These are phyloP conservation scores for Metarhizium robertsii DNA, from an alignment of 2,329 filamentous ascomycete species.

Conservation along the genomic window DNA sequence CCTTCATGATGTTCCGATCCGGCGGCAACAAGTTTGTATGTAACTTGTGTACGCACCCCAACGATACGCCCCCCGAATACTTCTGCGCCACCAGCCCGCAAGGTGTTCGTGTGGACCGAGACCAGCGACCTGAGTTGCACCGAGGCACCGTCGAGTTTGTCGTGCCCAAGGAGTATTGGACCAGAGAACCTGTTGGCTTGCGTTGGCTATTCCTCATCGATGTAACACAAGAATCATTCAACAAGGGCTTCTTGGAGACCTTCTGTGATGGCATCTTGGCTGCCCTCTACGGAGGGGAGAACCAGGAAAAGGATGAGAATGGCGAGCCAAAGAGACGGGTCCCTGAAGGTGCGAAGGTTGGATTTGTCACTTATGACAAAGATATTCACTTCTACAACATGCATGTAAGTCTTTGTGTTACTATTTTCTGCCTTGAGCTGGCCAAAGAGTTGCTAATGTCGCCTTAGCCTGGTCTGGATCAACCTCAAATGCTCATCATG, in stretches of 20 bases:
- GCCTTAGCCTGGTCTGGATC: constrained; percentile 58
- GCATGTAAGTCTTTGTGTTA: constrained; percentile 46
- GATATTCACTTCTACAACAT: constrained; percentile 98
- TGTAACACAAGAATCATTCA: constrained; percentile 82
- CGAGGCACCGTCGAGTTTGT: constrained; percentile 92
- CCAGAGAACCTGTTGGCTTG: constrained; percentile 80
- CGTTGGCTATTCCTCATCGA: constrained; percentile 89
- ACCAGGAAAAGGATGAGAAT: constrained; percentile 38
- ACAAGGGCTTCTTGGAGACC: constrained; percentile 81
- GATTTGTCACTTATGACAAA: constrained; percentile 92
- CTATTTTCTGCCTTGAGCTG: not conserved
- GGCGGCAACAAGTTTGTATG: constrained; percentile 96
- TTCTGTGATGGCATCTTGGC: constrained; percentile 83
- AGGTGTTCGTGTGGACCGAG: constrained; percentile 77
- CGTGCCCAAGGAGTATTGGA: constrained; percentile 98
- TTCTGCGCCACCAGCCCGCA: constrained; percentile 85
- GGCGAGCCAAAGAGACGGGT: constrained; percentile 48
- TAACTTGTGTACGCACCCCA: constrained; percentile 96
- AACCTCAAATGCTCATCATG: constrained; percentile 98
- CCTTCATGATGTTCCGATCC: constrained; percentile 94
- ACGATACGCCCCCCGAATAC: constrained; percentile 87
- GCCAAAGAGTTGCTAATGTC: constrained; percentile 9
- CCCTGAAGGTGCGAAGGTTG: constrained; percentile 75
- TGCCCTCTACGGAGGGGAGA: constrained; percentile 68
- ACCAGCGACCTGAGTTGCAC: constrained; percentile 81